phyloP scores from a whole-genome alignment of 2,329 filamentous ascomycete species.

The Xylaria sp. region DNA sequence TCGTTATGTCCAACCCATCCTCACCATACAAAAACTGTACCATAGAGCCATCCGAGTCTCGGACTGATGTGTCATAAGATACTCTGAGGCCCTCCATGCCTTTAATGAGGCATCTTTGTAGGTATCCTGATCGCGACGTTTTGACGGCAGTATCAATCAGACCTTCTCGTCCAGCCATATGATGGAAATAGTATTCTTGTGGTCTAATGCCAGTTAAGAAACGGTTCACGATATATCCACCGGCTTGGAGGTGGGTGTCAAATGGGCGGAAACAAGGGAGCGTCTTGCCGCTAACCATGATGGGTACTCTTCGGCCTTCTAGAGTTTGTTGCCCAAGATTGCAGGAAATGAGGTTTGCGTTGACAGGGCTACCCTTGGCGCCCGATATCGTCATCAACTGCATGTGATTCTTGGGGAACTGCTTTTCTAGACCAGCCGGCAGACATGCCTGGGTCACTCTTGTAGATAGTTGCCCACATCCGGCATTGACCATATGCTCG shows the following conservation, averaged over 20 bases:
- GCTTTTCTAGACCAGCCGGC: conserved; percentile 84
- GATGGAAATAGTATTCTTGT: conserved; percentile 99
- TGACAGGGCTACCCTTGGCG: conserved; percentile 91
- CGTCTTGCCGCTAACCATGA: conserved; percentile 98
- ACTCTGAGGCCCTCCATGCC: conserved; percentile 96
- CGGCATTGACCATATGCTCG: conserved; percentile 85
- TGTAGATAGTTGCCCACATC: conserved; percentile 76
- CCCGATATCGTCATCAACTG: conserved; percentile 98
- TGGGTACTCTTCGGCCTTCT: conserved; percentile 91
- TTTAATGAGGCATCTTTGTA: conserved; percentile 97
- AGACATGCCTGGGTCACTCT: conserved; percentile 82
- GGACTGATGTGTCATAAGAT: conserved; percentile 92
- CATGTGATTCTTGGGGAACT: conserved; percentile 98
- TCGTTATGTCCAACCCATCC: conserved; percentile 92
- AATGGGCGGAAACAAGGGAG: conserved; percentile 93
- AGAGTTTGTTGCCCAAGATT: conserved; percentile 97
- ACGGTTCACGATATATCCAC: conserved; percentile 92
- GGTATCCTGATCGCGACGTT: conserved; percentile 94
- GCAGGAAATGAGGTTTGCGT: conserved; percentile 97
- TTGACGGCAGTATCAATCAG: conserved; percentile 99
- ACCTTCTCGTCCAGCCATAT: conserved; percentile 98
- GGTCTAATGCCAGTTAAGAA: conserved; percentile 98
- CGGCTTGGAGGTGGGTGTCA: conserved; percentile 87
- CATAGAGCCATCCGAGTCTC: conserved; percentile 91
- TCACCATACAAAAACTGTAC: conserved; percentile 97